phyloP scores from a whole-genome alignment of 2,329 filamentous ascomycete species.

The Ilyonectria robusta region DNA sequence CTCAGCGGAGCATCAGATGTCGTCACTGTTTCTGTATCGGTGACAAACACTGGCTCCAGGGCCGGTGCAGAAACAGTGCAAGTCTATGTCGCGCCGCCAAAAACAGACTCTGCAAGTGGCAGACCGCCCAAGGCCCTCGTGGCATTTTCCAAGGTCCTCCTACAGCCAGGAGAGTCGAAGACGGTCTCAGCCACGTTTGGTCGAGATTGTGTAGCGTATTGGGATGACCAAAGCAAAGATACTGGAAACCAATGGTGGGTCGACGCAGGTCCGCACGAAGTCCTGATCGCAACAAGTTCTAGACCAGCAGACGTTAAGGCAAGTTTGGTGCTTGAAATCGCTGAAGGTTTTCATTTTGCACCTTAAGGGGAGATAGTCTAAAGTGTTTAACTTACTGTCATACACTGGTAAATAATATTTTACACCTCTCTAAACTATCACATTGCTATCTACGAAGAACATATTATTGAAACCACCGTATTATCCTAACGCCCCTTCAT shows the following conservation, averaged over 20 bases:
- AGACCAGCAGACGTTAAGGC: neutral
- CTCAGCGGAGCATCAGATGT: neutral
- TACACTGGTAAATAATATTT: no score
- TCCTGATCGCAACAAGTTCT: conserved; percentile 3
- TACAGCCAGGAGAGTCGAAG: conserved; percentile 5
- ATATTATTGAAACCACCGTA: no score
- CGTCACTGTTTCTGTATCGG: neutral
- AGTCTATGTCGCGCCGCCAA: conserved; percentile 14
- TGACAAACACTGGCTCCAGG: neutral
- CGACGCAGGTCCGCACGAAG: neutral
- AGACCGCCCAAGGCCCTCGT: conserved; percentile 16
- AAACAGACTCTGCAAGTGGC: neutral
- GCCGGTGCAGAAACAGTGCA: conserved; percentile 11
- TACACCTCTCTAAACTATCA: no score
- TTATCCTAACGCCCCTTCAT: no score
- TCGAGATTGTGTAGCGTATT: conserved; percentile 7
- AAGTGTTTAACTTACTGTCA: no score
- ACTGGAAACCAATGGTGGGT: neutral
- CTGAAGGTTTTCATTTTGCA: no score
- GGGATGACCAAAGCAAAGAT: conserved; percentile 4
- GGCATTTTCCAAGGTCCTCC: conserved; percentile 5
- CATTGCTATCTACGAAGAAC: no score
- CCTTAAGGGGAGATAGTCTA: no score
- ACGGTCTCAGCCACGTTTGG: neutral
- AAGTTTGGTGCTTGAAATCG: no score